Evolutionary conservation across 371 early-diverging fungal species (phyloP), one percentile per base, ranked within the genome.

Genomic region (Mucor mucedo): DNA sequence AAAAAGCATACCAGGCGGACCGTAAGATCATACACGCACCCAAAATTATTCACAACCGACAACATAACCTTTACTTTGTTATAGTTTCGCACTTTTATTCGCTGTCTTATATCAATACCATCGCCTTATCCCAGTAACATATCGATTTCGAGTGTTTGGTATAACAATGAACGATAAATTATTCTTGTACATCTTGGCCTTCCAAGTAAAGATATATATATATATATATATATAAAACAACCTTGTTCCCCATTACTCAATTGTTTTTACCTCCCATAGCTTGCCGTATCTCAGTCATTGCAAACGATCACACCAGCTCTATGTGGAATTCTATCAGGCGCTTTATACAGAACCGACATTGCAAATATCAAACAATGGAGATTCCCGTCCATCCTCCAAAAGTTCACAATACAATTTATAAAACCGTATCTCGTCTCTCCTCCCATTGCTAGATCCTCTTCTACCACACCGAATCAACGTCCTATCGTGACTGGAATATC

Each of bases 331-430:
- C 35, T 88, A 40, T 78, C 85, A 0, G 91, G 89, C 14, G 79
- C 83, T 5, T 66, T 90, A 10, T 90, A 88, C 68, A 66, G 83
- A 58, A 76, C 84, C 2, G 83, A 89, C 62, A 59, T 86, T 55
- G 81, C 77, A 3, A 82, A 84, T n/a, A 79, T 89, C 8, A 81
- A 83, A 58, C 68, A 75, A 29, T 90, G 87, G 88, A 81, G 91
- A 47, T 83, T 90, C 55, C 89, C 90, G 9, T 16, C 27, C 5
- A 16, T 65, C 0, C 10, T 84, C 2, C 67, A 69, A n/a, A 54
- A 30, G 0, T 45, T 80, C 1, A 77, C 78, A 0, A 45, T 63
- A 21, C 70, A 70, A n/a, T 75, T 77, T 28, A 32, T 84, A 10
- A 54, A 74, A 16, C 81, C 83, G 1, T 59, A 73, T 2, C 61